A percentile compares a stretch with the other conserved stretches of the same genome.
These are phyloP conservation scores for Endogone sp. DNA, from an alignment of 192 early-diverging fungal species.

Conservation along the genomic window DNA sequence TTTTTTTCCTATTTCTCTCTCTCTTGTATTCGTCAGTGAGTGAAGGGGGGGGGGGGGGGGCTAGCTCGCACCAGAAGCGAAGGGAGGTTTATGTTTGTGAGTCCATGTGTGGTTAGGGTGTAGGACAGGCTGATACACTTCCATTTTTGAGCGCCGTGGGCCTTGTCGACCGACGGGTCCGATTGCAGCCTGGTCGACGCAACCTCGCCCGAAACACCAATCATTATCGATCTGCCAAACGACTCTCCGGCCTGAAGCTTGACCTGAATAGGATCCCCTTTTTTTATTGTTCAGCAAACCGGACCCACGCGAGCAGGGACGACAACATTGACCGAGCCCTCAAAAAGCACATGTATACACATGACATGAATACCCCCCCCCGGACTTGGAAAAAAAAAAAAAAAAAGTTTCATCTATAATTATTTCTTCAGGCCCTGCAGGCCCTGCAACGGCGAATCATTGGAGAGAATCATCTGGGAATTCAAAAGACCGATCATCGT, in stretches of 20 bases:
- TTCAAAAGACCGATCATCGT: not conserved
- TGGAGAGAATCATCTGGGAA: not conserved
- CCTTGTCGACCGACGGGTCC: too few species aligned
- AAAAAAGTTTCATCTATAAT: not conserved
- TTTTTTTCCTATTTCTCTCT: too few species aligned
- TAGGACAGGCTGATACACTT: too few species aligned
- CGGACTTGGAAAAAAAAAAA: too few species aligned
- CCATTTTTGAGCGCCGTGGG: not conserved
- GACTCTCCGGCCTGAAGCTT: not conserved
- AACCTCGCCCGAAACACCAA: not conserved
- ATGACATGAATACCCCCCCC: not conserved
- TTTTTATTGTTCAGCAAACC: not conserved
- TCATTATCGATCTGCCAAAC: not conserved
- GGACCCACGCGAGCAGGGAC: not conserved
- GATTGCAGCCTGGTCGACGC: too few species aligned
- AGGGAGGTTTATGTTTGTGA: too few species aligned
- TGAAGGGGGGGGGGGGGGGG: too few species aligned
- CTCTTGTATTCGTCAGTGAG: too few species aligned
- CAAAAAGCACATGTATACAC: too few species aligned
- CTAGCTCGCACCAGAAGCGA: too few species aligned
- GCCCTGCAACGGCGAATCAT: not conserved
- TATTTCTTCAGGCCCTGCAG: not conserved
- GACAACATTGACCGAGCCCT: not conserved
- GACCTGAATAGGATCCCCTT: not conserved
- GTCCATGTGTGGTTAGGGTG: too few species aligned